Evolutionary conservation across 352 stramenopile species (phyloP).

Genomic region (Pythium pyrilobum): DNA sequence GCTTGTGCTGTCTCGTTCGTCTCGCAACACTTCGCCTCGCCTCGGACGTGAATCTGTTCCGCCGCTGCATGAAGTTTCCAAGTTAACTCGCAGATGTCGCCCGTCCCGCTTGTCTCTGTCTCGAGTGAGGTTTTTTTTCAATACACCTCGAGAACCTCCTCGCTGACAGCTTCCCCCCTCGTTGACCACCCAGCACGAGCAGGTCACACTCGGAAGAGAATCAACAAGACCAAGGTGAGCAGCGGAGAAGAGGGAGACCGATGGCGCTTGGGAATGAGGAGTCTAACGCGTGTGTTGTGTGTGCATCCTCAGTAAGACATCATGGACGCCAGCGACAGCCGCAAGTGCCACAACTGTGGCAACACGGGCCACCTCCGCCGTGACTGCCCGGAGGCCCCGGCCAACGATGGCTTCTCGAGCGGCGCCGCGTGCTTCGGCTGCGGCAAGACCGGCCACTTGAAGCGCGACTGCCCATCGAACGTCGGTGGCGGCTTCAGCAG

Average conservation of each 20-base stretch:
- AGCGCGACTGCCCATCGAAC: slow-evolving; percentile 68
- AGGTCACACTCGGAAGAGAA: slow-evolving; percentile 14
- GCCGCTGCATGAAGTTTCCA: neutral
- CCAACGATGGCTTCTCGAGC: slow-evolving; percentile 29
- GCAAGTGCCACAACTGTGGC: slow-evolving; percentile 79
- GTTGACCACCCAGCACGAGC: slow-evolving; percentile 13
- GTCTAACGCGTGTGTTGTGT: neutral
- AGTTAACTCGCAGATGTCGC: slow-evolving; percentile 12
- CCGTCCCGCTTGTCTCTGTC: slow-evolving; percentile 9
- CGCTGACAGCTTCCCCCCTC: too few relatives aligned
- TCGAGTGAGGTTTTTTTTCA: too few relatives aligned
- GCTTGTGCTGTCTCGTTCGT: slow-evolving; percentile 7
- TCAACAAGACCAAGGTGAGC: slow-evolving; percentile 12
- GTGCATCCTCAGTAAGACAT: neutral
- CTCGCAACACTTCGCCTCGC: neutral
- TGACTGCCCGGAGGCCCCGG: slow-evolving; percentile 60
- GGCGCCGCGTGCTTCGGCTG: slow-evolving; percentile 65
- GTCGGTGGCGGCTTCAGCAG: slow-evolving; percentile 10
- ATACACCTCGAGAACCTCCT: too few relatives aligned
- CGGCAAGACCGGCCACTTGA: slow-evolving; percentile 75
- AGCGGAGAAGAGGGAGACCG: neutral
- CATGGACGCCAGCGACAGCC: slow-evolving; percentile 38
- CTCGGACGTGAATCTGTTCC: neutral
- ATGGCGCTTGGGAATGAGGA: neutral
- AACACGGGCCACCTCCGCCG: slow-evolving; percentile 67